Conservation (phyloP, 352 stramenopile species). For the Globisporangium acanthophoron region DNA sequence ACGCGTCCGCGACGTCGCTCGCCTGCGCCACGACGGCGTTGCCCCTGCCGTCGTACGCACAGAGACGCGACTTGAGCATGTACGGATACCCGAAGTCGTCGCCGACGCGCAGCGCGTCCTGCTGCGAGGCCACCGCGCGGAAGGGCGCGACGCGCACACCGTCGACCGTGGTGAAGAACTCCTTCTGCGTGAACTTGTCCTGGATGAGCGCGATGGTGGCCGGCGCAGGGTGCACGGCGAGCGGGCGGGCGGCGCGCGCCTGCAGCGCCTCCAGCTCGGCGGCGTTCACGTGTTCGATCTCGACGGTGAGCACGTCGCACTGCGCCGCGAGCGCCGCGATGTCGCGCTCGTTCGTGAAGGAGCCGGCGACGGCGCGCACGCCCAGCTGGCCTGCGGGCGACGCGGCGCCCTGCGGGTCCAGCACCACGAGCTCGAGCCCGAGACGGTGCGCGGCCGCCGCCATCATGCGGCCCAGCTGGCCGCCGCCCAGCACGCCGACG, state of each 20-base stretch:
- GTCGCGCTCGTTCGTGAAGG: conserved; percentile 63
- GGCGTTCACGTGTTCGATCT: conserved; percentile 99
- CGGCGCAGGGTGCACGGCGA: conserved; percentile 79
- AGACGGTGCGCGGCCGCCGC: conserved; percentile 93
- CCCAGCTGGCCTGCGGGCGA: conserved; percentile 74
- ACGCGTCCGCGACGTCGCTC: conserved; percentile 77
- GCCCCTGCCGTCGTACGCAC: conserved; percentile 96
- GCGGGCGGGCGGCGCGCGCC: conserved; percentile 14
- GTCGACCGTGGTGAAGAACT: conserved; percentile 56
- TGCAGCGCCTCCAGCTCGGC: conserved; percentile 88
- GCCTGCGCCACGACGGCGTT: conserved; percentile 91
- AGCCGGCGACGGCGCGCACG: conserved; percentile 63
- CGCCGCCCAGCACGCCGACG: conserved; percentile 92
- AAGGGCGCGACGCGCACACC: conserved; percentile 54
- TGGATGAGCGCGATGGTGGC: conserved; percentile 94
- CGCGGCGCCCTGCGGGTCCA: conserved; percentile 86
- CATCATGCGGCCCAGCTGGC: conserved; percentile 99
- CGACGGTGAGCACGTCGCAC: conserved; percentile 94
- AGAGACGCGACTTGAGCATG: conserved; percentile 96
- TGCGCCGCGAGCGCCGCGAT: conserved; percentile 67
- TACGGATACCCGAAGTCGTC: conserved; percentile 91
- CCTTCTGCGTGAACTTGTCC: conserved; percentile 97
- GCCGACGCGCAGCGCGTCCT: conserved; percentile 39
- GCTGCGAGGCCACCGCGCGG: conserved; percentile 33
- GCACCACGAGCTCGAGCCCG: conserved; percentile 89